Conservation (phyloP, 306 rosid species). For the Cyclanthera cordifolia region DNA sequence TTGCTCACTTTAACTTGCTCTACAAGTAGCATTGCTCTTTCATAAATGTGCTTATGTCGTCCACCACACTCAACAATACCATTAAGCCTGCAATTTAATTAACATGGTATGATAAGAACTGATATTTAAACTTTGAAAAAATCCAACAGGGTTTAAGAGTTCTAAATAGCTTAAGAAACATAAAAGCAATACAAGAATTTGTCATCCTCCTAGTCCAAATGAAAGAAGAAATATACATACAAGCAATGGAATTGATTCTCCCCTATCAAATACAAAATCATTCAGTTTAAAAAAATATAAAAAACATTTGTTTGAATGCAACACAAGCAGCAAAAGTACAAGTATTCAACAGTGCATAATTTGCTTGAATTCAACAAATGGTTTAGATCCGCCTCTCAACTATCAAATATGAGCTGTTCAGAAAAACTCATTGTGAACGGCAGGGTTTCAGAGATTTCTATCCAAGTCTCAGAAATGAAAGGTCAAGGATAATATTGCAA, state of each 20-base stretch:
- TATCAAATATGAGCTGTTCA: neutral
- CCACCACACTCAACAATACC: slow-evolving; percentile 89
- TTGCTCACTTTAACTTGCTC: slow-evolving; percentile 93
- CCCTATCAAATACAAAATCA: neutral
- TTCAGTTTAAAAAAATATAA: neutral
- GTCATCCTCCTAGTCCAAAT: neutral
- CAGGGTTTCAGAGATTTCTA: neutral
- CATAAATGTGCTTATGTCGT: slow-evolving; percentile 68
- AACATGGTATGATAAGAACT: slow-evolving; percentile 7
- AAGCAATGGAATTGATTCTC: neutral
- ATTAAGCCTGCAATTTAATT: slow-evolving; percentile 47
- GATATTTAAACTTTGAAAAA: neutral
- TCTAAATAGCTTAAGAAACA: neutral
- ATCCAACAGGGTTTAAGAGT: neutral
- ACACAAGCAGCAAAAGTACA: neutral
- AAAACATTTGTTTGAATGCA: neutral
- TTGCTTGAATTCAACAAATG: neutral
- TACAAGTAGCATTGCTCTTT: slow-evolving; percentile 75
- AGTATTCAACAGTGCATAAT: neutral
- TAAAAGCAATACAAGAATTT: neutral
- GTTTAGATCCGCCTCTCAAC: neutral
- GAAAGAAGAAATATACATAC: neutral
- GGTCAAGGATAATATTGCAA: neutral
- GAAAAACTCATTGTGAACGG: neutral
- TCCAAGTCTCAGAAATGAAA: neutral